Evolutionary conservation across 306 rosid species (phyloP).

Genomic region (Morella rubra): DNA sequence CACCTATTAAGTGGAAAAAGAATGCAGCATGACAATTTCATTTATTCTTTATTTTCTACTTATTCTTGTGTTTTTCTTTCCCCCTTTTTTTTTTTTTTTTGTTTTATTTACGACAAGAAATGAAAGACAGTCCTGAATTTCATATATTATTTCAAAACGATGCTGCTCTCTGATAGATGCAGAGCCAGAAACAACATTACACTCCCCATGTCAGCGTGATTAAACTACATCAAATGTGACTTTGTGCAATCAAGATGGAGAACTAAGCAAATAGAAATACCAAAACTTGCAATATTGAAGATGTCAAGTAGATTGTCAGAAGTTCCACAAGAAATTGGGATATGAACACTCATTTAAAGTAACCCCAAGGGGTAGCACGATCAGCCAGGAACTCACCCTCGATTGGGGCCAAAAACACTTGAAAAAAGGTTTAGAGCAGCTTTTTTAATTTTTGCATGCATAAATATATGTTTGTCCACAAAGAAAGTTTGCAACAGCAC

Average conservation of each 20-base stretch:
- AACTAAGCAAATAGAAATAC: background rate
- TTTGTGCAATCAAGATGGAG: background rate
- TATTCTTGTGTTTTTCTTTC: background rate
- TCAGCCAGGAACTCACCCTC: too few species aligned
- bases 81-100: too few species aligned
- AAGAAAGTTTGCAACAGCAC: too few species aligned
- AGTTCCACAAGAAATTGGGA: background rate
- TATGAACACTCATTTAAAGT: background rate
- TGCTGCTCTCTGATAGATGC: background rate
- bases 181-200: background rate
- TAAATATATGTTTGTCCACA: too few species aligned
- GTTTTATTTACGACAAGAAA: background rate
- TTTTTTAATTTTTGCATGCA: too few species aligned
- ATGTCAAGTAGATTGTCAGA: background rate
- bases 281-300: background rate
- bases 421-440: too few species aligned
- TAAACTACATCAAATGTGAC: background rate
- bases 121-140: background rate
- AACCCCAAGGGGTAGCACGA: background rate
- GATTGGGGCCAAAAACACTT: too few species aligned
- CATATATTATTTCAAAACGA: background rate
- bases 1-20: background rate
- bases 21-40: background rate
- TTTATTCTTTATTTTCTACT: background rate
- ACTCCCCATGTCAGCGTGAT: background rate